Base-by-base conservation (phyloP, 2,329 filamentous ascomycete species). In the Cyanodermella asteris region DNA sequence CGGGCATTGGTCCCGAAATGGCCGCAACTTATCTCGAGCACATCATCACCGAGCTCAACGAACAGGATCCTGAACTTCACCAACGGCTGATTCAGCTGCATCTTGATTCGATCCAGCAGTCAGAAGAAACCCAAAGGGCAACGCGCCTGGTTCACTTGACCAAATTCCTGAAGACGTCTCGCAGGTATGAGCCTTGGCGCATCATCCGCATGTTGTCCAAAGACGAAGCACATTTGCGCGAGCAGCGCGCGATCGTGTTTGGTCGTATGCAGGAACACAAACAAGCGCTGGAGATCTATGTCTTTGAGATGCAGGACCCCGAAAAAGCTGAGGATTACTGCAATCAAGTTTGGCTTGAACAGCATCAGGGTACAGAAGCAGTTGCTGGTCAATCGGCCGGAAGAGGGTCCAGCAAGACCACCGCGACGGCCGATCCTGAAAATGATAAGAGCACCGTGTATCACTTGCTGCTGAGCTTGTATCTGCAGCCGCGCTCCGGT, bases 281-380 rank as follows among this genome's bases (percentile, higher is more conserved):
- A 43, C 81, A 94, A 49, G 87, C 87, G 0, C 55, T 97, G n/a
- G 75, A 87, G 43, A 91, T 97, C 26, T 97, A 91, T 44, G 84
- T 94, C 15, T 97, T 93, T 51, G 87, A 84, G 46, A 65, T 97
- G 46, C 56, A 75, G 36, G 73, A 91, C 45, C 84, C 77, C 33
- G 56, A 54, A 8, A 94, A 91, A 49, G 87, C 87, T 16, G 87
- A 97, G 61, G 80, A 91, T 72, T 78, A 97, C 51, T 94, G 87
- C 55, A 93, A 93, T 49, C 71, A 70, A 32, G 64, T 82, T 29
- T 74, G 91, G 49, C 61, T 73, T 31, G 46, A 58, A 25, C 59
- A 66, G n/a, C n/a, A n/a, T n/a, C n/a, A n/a, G n/a, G n/a, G n/a
- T n/a, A n/a, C n/a, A n/a, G n/a, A n/a, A n/a, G n/a, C n/a, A n/a